These are phyloP conservation scores for Ascocoryne sarcoides DNA, from an alignment of 2,329 filamentous ascomycete species.

Conservation along the genomic window DNA sequence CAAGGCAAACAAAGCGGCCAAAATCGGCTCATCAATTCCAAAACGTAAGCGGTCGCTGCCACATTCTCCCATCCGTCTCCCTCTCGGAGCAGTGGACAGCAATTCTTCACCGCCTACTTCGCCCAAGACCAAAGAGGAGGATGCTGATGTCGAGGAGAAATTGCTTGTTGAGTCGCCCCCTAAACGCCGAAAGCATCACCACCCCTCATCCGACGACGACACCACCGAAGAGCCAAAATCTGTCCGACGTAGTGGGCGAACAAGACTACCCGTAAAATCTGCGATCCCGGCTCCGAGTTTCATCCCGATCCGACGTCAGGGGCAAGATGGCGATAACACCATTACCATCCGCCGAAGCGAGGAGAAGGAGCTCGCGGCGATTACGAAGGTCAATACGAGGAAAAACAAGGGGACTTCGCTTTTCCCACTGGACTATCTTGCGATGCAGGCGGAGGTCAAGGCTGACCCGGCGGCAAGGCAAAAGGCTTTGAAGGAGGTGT, in stretches of 20 bases:
- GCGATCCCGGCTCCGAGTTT: conserved; percentile 22
- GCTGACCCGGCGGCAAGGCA: conserved; percentile 32
- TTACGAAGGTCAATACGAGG: conserved; percentile 37
- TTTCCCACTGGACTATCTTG: conserved; percentile 23
- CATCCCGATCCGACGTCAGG: conserved; percentile 26
- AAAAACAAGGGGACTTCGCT: conserved; percentile 36
- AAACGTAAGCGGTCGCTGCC: conserved; percentile 24
- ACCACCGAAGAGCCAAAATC: conserved; percentile 15
- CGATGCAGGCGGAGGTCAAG: conserved; percentile 31
- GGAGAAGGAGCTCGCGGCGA: conserved; percentile 35
- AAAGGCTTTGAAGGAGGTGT: conserved; percentile 27
- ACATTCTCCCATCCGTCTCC: conserved; percentile 26
- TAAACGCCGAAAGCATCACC: conserved; percentile 16
- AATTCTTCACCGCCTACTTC: conserved; percentile 16
- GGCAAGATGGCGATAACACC: conserved; percentile 24
- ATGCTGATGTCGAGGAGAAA: conserved; percentile 14
- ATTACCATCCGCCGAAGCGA: conserved; percentile 27
- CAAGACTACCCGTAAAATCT: conserved; percentile 24
- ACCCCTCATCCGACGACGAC: conserved; percentile 10
- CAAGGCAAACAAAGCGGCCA: conserved; percentile 30
- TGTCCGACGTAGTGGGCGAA: conserved; percentile 26
- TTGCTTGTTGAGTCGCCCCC: conserved; percentile 8
- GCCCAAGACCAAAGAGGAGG: conserved; percentile 15
- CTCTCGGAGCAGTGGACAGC: conserved; percentile 17
- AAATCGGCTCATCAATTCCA: conserved; percentile 17